These are phyloP conservation scores for Eugenia klotzschiana DNA, from an alignment of 441 rosid species.

Conservation along the genomic window DNA sequence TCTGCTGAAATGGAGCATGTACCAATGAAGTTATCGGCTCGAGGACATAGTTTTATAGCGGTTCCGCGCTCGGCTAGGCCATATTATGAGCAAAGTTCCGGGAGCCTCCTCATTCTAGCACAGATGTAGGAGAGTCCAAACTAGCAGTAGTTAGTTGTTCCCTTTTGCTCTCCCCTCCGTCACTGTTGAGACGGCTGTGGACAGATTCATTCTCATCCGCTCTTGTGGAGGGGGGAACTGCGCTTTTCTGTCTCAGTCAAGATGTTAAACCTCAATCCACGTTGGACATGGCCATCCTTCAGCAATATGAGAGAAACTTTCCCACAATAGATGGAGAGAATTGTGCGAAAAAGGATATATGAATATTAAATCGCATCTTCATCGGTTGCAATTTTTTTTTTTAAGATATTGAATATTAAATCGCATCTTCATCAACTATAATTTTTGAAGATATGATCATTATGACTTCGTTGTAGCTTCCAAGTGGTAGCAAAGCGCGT, in stretches of 20 bases:
- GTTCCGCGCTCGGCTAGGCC: neutral
- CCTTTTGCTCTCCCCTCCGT: constrained; percentile 8
- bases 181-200: constrained; percentile 1
- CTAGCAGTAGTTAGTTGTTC: constrained; percentile 5
- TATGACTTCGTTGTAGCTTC: no score
- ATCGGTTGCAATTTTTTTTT: neutral
- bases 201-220: constrained; percentile 20
- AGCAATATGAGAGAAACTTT: neutral
- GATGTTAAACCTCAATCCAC: neutral
- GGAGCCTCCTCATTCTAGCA: neutral
- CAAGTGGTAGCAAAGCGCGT: neutral
- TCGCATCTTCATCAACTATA: no score
- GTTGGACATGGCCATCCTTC: neutral
- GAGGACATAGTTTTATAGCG: neutral
- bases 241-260: neutral
- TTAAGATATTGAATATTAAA: neutral
- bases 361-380: neutral
- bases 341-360: neutral
- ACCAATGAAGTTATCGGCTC: neutral
- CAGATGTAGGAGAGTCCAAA: neutral
- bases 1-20: neutral
- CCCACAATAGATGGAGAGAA: neutral
- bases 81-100: neutral
- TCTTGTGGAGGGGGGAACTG: neutral
- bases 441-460: no score